phyloP scores from a whole-genome alignment of 2,329 filamentous ascomycete genomes.

The Myrmaecium sp. region DNA sequence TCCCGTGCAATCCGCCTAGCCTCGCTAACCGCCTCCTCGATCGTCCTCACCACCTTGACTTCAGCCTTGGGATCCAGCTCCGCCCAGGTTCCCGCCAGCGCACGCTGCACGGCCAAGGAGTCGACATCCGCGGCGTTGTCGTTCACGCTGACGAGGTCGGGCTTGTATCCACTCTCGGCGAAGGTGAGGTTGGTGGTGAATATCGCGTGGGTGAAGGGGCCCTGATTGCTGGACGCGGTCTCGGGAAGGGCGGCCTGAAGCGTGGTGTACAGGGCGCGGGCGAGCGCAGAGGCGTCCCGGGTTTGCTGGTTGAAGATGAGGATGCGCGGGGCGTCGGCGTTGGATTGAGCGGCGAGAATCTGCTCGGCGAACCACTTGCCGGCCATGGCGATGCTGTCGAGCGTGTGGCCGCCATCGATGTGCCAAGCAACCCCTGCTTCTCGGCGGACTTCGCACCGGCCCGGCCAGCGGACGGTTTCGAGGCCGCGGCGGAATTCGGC shows the following conservation, averaged over 20 bases:
- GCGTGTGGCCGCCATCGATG: conserved; percentile 76
- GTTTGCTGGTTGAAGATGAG: conserved; percentile 91
- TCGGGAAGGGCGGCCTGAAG: conserved; percentile 25
- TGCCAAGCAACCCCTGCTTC: conserved; percentile 49
- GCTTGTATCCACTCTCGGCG: conserved; percentile 40
- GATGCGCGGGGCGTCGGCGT: conserved; percentile 27
- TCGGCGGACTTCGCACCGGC: conserved; percentile 56
- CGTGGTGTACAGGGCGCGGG: conserved; percentile 44
- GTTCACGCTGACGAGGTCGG: conserved; percentile 47
- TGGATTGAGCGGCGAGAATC: conserved; percentile 15
- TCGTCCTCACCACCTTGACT: conserved; percentile 44
- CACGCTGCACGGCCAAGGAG: conserved; percentile 48
- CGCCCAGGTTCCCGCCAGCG: conserved; percentile 42
- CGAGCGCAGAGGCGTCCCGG: conserved; percentile 51
- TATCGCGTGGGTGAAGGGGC: conserved; percentile 53
- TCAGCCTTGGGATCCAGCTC: conserved; percentile 20
- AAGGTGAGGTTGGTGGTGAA: conserved; percentile 69
- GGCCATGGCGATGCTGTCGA: conserved; percentile 63
- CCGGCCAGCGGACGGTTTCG: conserved; percentile 49
- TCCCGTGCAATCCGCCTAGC: conserved; percentile 26
- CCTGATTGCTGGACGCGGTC: conserved; percentile 8
- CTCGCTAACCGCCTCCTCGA: conserved; percentile 50
- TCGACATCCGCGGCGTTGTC: conserved; percentile 40
- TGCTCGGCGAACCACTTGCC: conserved; percentile 55
- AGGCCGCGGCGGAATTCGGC: conserved; percentile 48